A percentile compares a stretch with the other conserved stretches of the same genome.
phyloP scores from a whole-genome alignment of 805 yeast genomes.

The Torulaspora indica region DNA sequence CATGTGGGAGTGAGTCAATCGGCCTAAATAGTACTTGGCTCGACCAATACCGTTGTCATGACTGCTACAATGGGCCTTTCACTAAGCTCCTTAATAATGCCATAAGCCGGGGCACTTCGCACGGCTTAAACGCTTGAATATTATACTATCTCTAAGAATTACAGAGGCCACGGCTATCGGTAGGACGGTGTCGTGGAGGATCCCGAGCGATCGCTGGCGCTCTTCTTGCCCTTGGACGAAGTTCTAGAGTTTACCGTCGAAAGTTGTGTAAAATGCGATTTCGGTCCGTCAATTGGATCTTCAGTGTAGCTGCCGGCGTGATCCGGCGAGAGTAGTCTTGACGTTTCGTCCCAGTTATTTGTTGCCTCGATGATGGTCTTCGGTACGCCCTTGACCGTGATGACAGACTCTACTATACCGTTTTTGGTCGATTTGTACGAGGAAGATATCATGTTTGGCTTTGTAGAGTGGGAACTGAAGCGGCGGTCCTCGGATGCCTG shows the following conservation, averaged over 20 bases:
- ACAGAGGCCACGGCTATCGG: not conserved
- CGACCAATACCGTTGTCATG: not conserved
- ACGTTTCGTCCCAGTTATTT: slow-evolving; percentile 40
- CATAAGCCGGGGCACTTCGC: not conserved
- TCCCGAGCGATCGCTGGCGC: not conserved
- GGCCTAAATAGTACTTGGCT: not conserved
- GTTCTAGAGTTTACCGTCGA: not conserved
- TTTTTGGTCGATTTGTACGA: slow-evolving; percentile 27
- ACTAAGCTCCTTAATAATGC: slow-evolving; percentile 1
- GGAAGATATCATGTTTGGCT: slow-evolving; percentile 18
- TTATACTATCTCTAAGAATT: not conserved
- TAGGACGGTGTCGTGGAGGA: not conserved
- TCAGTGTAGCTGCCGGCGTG: slow-evolving; percentile 3
- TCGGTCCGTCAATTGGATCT: not conserved
- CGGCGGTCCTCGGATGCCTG: slow-evolving; percentile 2
- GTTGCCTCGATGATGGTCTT: slow-evolving; percentile 78
- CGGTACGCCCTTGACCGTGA: slow-evolving; percentile 77
- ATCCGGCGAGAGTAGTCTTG: slow-evolving; percentile 5
- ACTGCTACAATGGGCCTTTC: not conserved
- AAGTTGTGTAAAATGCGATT: not conserved
- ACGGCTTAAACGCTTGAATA: not conserved
- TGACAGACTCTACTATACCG: slow-evolving; percentile 71
- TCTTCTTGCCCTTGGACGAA: not conserved
- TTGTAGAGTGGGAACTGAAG: slow-evolving; percentile 1
- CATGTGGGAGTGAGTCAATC: slow-evolving; percentile 1